A percentile compares a stretch with the other conserved stretches of the same genome.
Evolutionary conservation across 805 yeast genomes (phyloP).

Genomic region (Monosporozyma aerobia): DNA sequence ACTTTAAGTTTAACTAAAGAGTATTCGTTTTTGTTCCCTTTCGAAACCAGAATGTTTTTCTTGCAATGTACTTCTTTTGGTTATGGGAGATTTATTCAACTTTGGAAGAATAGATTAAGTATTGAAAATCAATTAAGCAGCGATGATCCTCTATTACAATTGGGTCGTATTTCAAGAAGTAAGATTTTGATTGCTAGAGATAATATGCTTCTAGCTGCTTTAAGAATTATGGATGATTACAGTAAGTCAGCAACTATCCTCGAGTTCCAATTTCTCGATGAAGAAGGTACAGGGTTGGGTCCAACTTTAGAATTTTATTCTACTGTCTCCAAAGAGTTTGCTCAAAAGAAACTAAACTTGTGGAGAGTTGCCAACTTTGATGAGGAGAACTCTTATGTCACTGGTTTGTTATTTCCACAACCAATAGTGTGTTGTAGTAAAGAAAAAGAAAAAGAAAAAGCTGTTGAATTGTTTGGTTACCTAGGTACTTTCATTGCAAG

Average conservation of each 20-base stretch:
- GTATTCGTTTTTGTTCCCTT: slow-evolving; percentile 76
- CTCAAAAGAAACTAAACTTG: slow-evolving; percentile 44
- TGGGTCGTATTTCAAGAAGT: slow-evolving; percentile 72
- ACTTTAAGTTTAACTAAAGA: slow-evolving; percentile 59
- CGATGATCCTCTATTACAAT: slow-evolving; percentile 30
- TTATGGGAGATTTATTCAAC: slow-evolving; percentile 67
- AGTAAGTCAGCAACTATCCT: slow-evolving; percentile 73
- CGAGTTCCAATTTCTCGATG: slow-evolving; percentile 82
- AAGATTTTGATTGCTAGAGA: slow-evolving; percentile 71
- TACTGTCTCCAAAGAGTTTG: slow-evolving; percentile 64
- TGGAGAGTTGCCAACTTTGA: slow-evolving; percentile 51
- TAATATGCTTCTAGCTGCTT: slow-evolving; percentile 63
- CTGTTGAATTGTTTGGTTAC: slow-evolving; percentile 46
- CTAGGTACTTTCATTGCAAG: slow-evolving; percentile 83
- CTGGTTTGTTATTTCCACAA: slow-evolving; percentile 62
- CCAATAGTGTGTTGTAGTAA: slow-evolving; percentile 37
- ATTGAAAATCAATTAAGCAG: slow-evolving; percentile 27
- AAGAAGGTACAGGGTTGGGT: slow-evolving; percentile 93
- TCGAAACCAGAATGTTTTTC: slow-evolving; percentile 69
- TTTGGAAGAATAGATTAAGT: slow-evolving; percentile 55
- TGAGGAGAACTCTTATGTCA: slow-evolving; percentile 20
- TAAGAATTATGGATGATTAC: slow-evolving; percentile 65
- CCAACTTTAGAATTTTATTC: slow-evolving; percentile 94
- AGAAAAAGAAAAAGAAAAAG: slow-evolving; percentile 36
- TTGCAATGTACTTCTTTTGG: slow-evolving; percentile 88